Conservation (phyloP, 768 basidiomycete species). For the Mycena olivaceomarginata region DNA sequence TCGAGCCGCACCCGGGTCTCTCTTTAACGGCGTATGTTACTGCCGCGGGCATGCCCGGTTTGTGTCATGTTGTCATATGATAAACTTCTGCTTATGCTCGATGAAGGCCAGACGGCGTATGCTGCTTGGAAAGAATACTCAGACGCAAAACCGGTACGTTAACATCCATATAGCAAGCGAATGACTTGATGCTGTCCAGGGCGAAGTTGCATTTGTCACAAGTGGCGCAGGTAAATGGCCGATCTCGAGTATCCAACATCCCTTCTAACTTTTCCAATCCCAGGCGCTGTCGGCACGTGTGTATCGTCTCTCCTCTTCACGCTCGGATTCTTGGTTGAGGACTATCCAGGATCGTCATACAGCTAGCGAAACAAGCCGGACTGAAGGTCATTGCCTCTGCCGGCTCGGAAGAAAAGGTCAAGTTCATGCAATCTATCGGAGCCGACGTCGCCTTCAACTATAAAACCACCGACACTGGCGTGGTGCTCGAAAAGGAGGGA, state of each 20-base stretch:
- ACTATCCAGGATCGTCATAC: conserved; percentile 14
- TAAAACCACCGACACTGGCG: conserved; percentile 18
- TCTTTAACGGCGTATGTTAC: conserved; percentile 6
- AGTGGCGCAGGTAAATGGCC: conserved; percentile 5
- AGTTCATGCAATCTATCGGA: conserved; percentile 21
- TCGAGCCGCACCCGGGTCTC: conserved; percentile 1
- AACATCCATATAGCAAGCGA: background rate
- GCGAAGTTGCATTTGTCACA: conserved; percentile 20
- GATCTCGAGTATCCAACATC: no score
- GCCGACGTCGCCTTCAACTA: background rate
- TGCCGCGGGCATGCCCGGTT: conserved; percentile 45
- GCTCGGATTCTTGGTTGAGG: background rate
- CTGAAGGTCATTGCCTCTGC: conserved; percentile 29
- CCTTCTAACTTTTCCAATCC: background rate
- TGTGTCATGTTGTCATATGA: background rate
- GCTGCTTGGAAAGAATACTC: conserved; percentile 21
- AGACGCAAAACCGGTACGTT: background rate
- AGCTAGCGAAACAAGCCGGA: conserved; percentile 18
- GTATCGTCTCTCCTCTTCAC: background rate
- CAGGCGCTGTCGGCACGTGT: conserved; percentile 20
- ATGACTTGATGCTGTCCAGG: background rate
- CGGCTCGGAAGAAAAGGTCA: conserved; percentile 21
- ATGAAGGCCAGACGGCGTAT: conserved; percentile 17
- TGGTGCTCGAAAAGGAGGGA: conserved; percentile 11
- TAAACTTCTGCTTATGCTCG: background rate